Percentiles rank a stretch among this genome's conserved stretches.
These are phyloP conservation scores for Sanguinoderma infundibulare DNA, from an alignment of 1,284 basidiomycete species.

Conservation along the genomic window DNA sequence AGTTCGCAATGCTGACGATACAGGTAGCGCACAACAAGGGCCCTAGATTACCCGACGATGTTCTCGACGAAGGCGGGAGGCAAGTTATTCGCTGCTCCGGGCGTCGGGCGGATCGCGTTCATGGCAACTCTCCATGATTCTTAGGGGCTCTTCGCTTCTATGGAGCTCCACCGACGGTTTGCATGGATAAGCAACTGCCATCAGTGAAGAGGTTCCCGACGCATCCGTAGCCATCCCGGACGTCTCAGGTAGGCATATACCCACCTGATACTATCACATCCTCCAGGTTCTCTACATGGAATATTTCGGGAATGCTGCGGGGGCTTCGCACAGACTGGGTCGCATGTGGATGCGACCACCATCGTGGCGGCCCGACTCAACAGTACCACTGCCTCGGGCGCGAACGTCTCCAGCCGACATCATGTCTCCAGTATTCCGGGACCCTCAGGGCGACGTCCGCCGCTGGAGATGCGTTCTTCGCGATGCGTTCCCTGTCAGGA, in stretches of 20 bases:
- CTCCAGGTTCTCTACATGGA: not conserved
- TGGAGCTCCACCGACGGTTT: not conserved
- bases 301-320: not conserved
- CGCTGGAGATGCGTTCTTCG: not conserved
- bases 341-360: not conserved
- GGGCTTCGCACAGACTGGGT: not conserved
- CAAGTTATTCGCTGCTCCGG: not conserved
- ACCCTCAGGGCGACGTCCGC: not conserved
- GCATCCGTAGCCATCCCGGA: not conserved
- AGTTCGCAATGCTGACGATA: not conserved
- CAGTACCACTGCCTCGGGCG: not conserved
- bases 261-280: not conserved
- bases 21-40: not conserved
- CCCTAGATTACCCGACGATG: not conserved
- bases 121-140: not conserved
- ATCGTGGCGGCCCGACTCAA: slow-evolving; percentile 1
- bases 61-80: not conserved
- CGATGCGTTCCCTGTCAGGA: not conserved
- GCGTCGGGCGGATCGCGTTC: too few species aligned
- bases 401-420: not conserved
- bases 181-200: not conserved
- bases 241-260: not conserved
- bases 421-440: not conserved
- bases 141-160: not conserved
- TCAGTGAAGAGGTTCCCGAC: not conserved